Conservation (phyloP, 1,284 basidiomycete genomes). For the Cryptococcus amylolentus region DNA sequence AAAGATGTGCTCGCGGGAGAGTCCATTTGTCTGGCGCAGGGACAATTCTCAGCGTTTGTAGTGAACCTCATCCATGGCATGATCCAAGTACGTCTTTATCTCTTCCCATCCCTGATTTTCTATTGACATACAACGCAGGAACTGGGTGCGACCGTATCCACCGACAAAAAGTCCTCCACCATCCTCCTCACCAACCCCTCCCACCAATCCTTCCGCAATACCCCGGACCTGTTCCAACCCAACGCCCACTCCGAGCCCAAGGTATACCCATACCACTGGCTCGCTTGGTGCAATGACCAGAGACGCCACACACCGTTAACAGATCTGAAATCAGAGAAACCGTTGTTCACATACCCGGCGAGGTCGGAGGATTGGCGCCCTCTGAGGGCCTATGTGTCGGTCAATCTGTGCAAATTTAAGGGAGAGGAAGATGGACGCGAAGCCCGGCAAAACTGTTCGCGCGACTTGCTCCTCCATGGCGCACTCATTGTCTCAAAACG, state of each 20-base stretch:
- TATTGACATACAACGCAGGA: slow-evolving; percentile 1
- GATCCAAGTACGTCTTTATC: slow-evolving; percentile 6
- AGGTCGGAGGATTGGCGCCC: slow-evolving; percentile 15
- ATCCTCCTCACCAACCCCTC: slow-evolving; percentile 22
- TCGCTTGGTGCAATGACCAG: slow-evolving; percentile 18
- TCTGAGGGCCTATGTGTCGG: slow-evolving; percentile 32
- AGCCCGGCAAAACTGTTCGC: slow-evolving; percentile 13
- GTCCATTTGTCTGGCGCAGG: slow-evolving; percentile 6
- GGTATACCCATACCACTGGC: slow-evolving; percentile 35
- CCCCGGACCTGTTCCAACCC: background rate
- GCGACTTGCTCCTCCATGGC: slow-evolving; percentile 19
- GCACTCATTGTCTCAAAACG: slow-evolving; percentile 31
- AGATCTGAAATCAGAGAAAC: slow-evolving; percentile 11
- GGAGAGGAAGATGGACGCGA: slow-evolving; percentile 10
- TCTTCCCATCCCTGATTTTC: background rate
- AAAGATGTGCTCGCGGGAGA: background rate
- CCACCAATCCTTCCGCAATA: background rate
- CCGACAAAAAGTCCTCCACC: slow-evolving; percentile 10
- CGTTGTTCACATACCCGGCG: slow-evolving; percentile 22
- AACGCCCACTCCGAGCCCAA: background rate
- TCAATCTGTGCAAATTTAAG: slow-evolving; percentile 35
- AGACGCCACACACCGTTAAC: slow-evolving; percentile 8
- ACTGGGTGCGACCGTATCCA: slow-evolving; percentile 8
- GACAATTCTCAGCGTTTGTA: slow-evolving; percentile 6
- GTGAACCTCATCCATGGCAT: background rate